Evolutionary conservation across 2,329 filamentous ascomycete genomes (phyloP).

Genomic region (Trichoderma sp.): DNA sequence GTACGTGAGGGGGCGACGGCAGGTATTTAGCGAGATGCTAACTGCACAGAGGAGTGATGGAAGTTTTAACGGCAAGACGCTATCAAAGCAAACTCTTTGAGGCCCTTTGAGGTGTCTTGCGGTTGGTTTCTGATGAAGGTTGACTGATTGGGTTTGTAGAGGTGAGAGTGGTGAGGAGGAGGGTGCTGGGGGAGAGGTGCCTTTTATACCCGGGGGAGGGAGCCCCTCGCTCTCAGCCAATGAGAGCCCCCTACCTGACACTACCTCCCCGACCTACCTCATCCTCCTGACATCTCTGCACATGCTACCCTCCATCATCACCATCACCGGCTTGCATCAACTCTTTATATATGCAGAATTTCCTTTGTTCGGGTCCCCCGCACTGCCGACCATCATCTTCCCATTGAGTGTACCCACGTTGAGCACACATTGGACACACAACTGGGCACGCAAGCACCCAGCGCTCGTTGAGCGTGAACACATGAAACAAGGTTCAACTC

Average conservation of each 20-base stretch:
- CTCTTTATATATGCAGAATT: neutral
- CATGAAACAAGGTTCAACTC: neutral
- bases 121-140: conserved; percentile 4
- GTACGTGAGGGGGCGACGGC: neutral
- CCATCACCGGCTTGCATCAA: conserved; percentile 2
- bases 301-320: conserved; percentile 13
- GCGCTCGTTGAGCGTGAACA: neutral
- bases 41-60: conserved; percentile 11
- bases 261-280: conserved; percentile 23
- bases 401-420: neutral
- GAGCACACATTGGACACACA: neutral
- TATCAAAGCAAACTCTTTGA: neutral
- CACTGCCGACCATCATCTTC: neutral
- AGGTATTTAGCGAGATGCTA: neutral
- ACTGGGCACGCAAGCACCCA: neutral
- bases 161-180: conserved; percentile 23
- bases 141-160: conserved; percentile 9
- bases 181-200: conserved; percentile 16
- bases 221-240: conserved; percentile 24
- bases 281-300: conserved; percentile 25
- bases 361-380: neutral
- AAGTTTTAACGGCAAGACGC: neutral
- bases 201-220: conserved; percentile 27
- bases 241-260: conserved; percentile 15
- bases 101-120: conserved; percentile 1